These are phyloP conservation scores for Takashimella tepidaria DNA, from an alignment of 1,284 basidiomycete species.

Conservation along the genomic window DNA sequence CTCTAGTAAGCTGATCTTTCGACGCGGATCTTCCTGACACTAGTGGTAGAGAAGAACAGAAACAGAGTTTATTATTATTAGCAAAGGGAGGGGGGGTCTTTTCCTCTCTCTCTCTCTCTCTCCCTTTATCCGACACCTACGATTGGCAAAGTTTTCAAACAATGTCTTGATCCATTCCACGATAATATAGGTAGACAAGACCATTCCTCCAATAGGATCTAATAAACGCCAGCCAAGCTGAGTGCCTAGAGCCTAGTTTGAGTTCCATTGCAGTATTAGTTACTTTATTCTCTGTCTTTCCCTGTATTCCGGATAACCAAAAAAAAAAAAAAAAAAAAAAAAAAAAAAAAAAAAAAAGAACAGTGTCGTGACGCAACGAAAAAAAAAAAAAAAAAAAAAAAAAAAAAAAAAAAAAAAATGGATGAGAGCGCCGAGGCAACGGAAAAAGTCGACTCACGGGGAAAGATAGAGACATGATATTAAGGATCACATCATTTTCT, in stretches of 20 bases:
- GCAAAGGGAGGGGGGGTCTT: too few relatives aligned
- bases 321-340: too few relatives aligned
- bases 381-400: too few relatives aligned
- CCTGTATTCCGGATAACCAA: too few relatives aligned
- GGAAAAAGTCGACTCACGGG: conserved; percentile 46
- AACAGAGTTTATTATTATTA: too few relatives aligned
- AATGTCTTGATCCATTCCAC: conserved; percentile 48
- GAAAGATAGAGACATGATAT: conserved; percentile 54
- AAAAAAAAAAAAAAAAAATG: too few relatives aligned
- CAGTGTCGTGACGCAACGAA: too few relatives aligned
- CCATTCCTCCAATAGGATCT: conserved; percentile 51
- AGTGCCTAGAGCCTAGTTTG: conserved; percentile 36
- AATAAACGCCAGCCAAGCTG: conserved; percentile 40
- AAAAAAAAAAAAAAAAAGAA: too few relatives aligned
- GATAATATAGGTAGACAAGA: conserved; percentile 51
- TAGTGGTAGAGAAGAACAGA: conserved; percentile 7
- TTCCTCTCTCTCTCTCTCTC: too few relatives aligned
- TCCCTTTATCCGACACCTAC: conserved; percentile 31
- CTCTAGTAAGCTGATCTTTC: conserved; percentile 39
- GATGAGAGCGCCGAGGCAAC: too few relatives aligned
- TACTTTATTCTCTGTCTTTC: too few relatives aligned
- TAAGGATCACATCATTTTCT: conserved; percentile 55
- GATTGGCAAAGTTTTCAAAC: conserved; percentile 49
- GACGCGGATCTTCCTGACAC: conserved; percentile 40
- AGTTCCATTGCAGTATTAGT: neutral